phyloP scores from a whole-genome alignment of 192 early-diverging fungal species.

The Gryganskiella cystojenkinii region DNA sequence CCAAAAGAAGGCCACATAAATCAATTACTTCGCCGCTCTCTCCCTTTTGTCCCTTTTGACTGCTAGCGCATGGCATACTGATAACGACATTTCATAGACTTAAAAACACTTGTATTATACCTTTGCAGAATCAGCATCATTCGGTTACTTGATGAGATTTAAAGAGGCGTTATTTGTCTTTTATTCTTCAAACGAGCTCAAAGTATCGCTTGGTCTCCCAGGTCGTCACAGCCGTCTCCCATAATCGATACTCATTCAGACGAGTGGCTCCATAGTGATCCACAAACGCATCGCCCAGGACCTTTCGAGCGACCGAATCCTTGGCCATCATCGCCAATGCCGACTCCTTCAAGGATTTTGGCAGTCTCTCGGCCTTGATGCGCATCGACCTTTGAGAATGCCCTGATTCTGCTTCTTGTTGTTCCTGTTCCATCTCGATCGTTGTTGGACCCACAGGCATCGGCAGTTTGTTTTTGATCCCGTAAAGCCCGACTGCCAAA shows the following conservation, averaged over 20 bases:
- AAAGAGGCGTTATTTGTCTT: neutral
- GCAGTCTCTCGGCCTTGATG: conserved; percentile 47
- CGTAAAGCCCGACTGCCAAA: conserved; percentile 76
- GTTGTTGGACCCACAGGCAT: conserved; percentile 57
- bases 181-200: conserved; percentile 64
- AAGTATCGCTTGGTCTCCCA: conserved; percentile 79
- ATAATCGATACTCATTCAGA: conserved; percentile 77
- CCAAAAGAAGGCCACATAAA: no score
- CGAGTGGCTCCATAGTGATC: conserved; percentile 82
- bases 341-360: conserved; percentile 75
- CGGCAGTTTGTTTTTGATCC: conserved; percentile 68
- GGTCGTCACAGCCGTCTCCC: conserved; percentile 77
- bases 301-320: conserved; percentile 73
- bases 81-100: no score
- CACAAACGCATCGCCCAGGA: conserved; percentile 81
- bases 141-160: no score
- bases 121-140: no score
- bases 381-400: neutral
- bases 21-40: no score
- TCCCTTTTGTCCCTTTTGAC: no score
- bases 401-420: conserved; percentile 32
- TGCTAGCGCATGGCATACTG: no score
- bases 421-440: conserved; percentile 11
- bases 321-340: conserved; percentile 68
- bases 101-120: no score